Percentiles rank a stretch among this genome's conserved stretches.
Evolutionary conservation across 257 asterid genomes (phyloP).

Genomic region (Thymus mandschuricus): DNA sequence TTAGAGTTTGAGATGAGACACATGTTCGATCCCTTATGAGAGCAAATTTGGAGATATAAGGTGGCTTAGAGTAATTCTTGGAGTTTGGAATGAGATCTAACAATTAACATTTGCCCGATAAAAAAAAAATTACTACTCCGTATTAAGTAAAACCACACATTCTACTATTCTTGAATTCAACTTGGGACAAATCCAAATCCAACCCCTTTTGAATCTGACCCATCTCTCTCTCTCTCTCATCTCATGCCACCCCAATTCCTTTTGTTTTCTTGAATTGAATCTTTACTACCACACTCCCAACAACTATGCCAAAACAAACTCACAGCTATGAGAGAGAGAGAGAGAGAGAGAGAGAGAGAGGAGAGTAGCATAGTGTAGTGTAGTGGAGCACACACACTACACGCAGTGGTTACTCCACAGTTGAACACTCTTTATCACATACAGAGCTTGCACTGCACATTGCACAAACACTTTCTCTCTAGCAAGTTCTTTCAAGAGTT

Average conservation of each 20-base stretch:
- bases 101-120: no score
- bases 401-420: not conserved
- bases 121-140: not conserved
- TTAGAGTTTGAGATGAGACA: no score
- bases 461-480: not conserved
- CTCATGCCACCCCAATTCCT: slow-evolving; percentile 32
- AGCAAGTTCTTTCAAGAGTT: slow-evolving; percentile 22
- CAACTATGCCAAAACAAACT: slow-evolving; percentile 36
- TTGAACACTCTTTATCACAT: not conserved
- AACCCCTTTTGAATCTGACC: slow-evolving; percentile 31
- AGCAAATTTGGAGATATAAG: no score
- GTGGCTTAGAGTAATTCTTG: no score
- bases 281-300: slow-evolving; percentile 25
- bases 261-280: slow-evolving; percentile 35
- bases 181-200: slow-evolving; percentile 31
- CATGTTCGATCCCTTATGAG: no score
- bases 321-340: slow-evolving; percentile 7
- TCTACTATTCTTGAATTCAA: not conserved
- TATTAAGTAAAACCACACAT: slow-evolving; percentile 10
- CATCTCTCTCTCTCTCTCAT: not conserved
- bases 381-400: slow-evolving; percentile 10
- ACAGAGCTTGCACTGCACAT: not conserved
- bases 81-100: no score
- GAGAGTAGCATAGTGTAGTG: slow-evolving; percentile 1
- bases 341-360: not conserved